These are phyloP conservation scores for Fusarium subtropicale DNA, from an alignment of 2,329 filamentous ascomycete genomes.

Conservation along the genomic window DNA sequence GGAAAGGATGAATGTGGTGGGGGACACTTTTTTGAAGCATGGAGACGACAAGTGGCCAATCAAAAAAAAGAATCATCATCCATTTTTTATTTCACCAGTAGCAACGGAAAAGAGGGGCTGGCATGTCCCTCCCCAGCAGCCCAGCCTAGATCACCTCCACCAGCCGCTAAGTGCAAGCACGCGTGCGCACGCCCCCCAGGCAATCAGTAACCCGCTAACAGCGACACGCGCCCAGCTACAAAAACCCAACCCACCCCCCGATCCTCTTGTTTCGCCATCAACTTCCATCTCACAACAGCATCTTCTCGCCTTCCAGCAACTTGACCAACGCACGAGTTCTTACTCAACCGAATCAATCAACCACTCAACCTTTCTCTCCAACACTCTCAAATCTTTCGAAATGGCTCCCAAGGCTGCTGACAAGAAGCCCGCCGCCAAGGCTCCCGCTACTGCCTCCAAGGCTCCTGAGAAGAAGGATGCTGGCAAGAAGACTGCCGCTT, in stretches of 20 bases:
- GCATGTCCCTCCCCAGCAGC: conserved; percentile 31
- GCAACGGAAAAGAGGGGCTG: conserved; percentile 36
- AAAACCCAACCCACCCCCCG: conserved; percentile 67
- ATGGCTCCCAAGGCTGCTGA: conserved; percentile 98
- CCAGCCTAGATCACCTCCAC: conserved; percentile 38
- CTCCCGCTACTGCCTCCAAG: conserved; percentile 78
- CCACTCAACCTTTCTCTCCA: conserved; percentile 13
- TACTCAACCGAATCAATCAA: conserved; percentile 29
- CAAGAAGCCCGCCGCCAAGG: conserved; percentile 99
- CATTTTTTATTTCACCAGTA: conserved; percentile 36
- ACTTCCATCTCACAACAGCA: conserved; percentile 55
- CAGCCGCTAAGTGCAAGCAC: conserved; percentile 35
- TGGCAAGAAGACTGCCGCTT: conserved; percentile 98
- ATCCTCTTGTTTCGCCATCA: conserved; percentile 61
- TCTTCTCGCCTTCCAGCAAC: conserved; percentile 48
- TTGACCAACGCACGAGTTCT: conserved; percentile 28
- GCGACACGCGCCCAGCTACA: conserved; percentile 69
- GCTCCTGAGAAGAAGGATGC: conserved; percentile 97
- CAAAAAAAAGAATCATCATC: conserved; percentile 39
- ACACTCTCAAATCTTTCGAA: conserved; percentile 50
- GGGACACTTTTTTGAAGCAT: conserved; percentile 1
- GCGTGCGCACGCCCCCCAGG: conserved; percentile 44
- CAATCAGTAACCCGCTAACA: conserved; percentile 69
- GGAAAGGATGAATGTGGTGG: conserved; percentile 18
- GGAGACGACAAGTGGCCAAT: conserved; percentile 17